Base-by-base conservation (phyloP, 176 grass and related monocot genomes). In the Cenchrus americanus region DNA sequence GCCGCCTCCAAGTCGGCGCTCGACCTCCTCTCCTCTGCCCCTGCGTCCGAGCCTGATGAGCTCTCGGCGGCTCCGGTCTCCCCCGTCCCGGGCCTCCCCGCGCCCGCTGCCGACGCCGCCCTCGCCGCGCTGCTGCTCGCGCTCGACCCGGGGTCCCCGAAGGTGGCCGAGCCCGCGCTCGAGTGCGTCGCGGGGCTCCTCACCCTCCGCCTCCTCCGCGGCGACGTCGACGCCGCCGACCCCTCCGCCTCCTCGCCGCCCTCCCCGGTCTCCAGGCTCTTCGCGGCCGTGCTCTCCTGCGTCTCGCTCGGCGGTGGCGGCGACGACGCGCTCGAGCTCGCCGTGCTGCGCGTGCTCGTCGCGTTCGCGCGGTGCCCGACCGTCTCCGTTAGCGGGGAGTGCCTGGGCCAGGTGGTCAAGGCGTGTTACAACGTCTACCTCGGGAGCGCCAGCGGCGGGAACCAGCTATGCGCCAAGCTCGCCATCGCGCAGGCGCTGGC, bases 341-440 rank as follows among this genome's bases (percentile, higher is more conserved):
- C 90, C 1, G 88, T 91, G 34, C 90, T 98, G 64, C 90, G 86
- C 63, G 93, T 89, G 77, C 80, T 98, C n/a, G 66, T 98, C 63
- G 93, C 96, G 37, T 92, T 92, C 43, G 87, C 91, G 71, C 80
- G 89, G 14, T 94, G 91, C 67, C 87, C 91, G 12, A 19, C 62
- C 8, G 91, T 94, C 64, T 66, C 86, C 19, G 50, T 98, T 64
- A 70, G 85, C 71, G 91, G 91, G 43, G 96, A 96, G 14, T 91
- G 88, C 72, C 89, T 99, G 11, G 88, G 71, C 53, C 96, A 92
- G 73, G 73, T 96, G 19, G 65, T 99, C 10, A 91, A 71, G 86
- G 91, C 91, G 30, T 99, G 96, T 89, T 96, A 92, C 68, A 99
- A 99, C 65, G 66, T 99, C 13, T 99, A 96, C 88, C 88, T 98